Conservation (phyloP, 129 eudicot genomes). For the Tagetes erecta region DNA sequence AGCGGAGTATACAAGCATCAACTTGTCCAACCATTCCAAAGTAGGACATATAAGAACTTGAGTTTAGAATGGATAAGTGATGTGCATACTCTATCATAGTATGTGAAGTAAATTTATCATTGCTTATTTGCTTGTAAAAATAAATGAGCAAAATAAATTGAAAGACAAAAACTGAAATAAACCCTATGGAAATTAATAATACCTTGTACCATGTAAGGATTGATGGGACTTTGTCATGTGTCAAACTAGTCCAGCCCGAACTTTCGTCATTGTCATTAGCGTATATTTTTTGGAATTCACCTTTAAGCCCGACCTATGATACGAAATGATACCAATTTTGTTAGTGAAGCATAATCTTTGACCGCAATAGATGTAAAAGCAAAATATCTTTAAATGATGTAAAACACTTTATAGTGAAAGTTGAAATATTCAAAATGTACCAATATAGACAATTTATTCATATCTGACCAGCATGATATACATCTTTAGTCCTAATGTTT, state of each 20-base stretch:
- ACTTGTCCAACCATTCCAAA: not conserved
- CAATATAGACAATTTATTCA: not conserved
- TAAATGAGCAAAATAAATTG: not conserved
- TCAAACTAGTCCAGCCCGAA: conserved; percentile 58
- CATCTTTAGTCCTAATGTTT: not conserved
- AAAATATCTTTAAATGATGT: not conserved
- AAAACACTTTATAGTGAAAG: not conserved
- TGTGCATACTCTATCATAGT: not conserved
- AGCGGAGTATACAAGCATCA: not conserved
- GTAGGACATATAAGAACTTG: not conserved
- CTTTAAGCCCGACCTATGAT: conserved; percentile 80
- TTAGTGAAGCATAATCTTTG: conserved; percentile 14
- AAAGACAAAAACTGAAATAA: not conserved
- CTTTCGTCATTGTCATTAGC: conserved; percentile 37
- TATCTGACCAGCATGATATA: not conserved
- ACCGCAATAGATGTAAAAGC: not conserved
- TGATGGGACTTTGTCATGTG: conserved; percentile 49
- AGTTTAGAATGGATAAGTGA: not conserved
- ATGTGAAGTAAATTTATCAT: not conserved
- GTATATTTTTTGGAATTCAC: conserved; percentile 61
- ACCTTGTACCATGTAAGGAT: conserved; percentile 96
- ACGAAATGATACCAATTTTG: conserved; percentile 10
- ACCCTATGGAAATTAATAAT: not conserved
- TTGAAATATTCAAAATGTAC: not conserved
- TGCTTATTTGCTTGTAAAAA: not conserved